Base-by-base conservation (phyloP, 164 flowering plant genomes). In the Magnolia officinalis region DNA sequence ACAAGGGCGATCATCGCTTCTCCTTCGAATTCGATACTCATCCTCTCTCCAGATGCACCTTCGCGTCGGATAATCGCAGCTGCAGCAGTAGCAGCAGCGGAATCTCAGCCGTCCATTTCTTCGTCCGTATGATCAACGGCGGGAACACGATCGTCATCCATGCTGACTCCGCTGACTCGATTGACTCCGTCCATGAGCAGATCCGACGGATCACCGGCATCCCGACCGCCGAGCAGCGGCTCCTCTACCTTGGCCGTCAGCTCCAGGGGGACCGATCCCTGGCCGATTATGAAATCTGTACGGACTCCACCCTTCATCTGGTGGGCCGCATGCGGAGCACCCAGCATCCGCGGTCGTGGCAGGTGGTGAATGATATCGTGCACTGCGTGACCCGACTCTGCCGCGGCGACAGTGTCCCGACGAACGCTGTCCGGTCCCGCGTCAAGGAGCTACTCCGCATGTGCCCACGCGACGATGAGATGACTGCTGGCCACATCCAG, bases 301-400 rank as follows among this genome's bases (percentile, higher is more conserved):
- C 91, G 24, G 97, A 95, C 58, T 89, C 94, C 0, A 80, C 83
- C 0, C 86, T 95, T 19, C 90, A 93, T 2, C 75, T 93, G 76
- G 95, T 93, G 0, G 95, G 95, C 7, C 78, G 95, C 31, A 87
- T 95, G 92, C 81, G 95, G 72, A 90, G 95, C 80, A 91, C 97
- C 0, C 85, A 77, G 49, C 84, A 86, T 77, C 97, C 96, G 0
- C 75, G 73, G 37, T 85, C 90, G 1, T 95, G 97, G 95, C 89
- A 87, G 79, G 72, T 89, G 2, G 82, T 88, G 0, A 82, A 86
- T 61, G 89, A 85, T 23, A 82, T 91, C 78, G 77, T 90, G 1
- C 76, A 85, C 0, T 16, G 72, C 0, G 77, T 90, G 7, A 82
- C 81, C 55, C 37, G 86, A 1, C 79, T 86, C 1, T 86, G 82